phyloP scores from a whole-genome alignment of 75 land plant species.

The Pinus tabuliformis region DNA sequence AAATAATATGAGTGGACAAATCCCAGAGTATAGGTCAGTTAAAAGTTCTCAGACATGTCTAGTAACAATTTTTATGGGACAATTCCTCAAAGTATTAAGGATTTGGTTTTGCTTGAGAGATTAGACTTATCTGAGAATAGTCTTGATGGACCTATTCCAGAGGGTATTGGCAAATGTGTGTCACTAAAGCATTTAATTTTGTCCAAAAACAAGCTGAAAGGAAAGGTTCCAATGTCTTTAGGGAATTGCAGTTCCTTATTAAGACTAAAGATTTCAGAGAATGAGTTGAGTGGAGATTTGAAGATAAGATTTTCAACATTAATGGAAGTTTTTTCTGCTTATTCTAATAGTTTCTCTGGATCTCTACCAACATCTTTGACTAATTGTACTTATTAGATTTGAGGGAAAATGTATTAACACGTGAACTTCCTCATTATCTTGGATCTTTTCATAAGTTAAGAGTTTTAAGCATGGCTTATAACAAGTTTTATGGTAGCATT shows the following conservation, averaged over 20 bases:
- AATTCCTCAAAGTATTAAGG: slow-evolving; percentile 20
- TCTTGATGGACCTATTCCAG: slow-evolving; percentile 51
- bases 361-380: no score
- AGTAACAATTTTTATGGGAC: slow-evolving; percentile 23
- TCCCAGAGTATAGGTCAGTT: slow-evolving; percentile 40
- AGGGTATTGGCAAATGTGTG: slow-evolving; percentile 42
- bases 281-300: no score
- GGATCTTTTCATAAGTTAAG: not conserved
- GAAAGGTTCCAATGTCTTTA: slow-evolving; percentile 37
- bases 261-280: no score
- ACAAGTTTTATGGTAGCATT: slow-evolving; percentile 43
- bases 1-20: slow-evolving; percentile 32
- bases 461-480: slow-evolving; percentile 22
- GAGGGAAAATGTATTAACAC: no score
- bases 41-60: slow-evolving; percentile 27
- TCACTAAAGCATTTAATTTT: slow-evolving; percentile 19
- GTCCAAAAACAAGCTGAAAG: slow-evolving; percentile 32
- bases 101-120: slow-evolving; percentile 11
- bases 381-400: no score
- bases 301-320: no score
- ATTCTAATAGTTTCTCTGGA: no score
- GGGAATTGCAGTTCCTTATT: slow-evolving; percentile 18
- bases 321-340: no score
- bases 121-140: slow-evolving; percentile 35
- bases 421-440: no score